A percentile compares a stretch with the other conserved stretches of the same genome.
phyloP scores from a whole-genome alignment of 2,329 filamentous ascomycete species.

The Orbilia brochopaga region DNA sequence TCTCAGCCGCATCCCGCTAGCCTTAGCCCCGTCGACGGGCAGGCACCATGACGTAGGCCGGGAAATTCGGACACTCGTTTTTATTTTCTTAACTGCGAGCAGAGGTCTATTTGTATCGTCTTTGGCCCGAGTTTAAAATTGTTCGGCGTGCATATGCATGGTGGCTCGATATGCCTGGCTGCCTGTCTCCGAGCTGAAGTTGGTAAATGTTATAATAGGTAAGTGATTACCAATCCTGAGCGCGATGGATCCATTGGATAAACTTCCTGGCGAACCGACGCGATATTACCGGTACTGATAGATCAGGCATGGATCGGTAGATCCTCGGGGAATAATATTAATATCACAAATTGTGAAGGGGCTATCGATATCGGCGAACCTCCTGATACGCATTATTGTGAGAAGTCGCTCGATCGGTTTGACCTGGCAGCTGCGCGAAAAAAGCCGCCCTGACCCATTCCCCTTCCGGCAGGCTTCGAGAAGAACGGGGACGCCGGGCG shows the following conservation, averaged over 20 bases:
- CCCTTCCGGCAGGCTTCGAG: conserved; percentile 31
- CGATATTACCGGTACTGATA: no score
- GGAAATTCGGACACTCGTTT: background rate
- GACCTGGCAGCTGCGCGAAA: background rate
- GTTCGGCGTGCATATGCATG: conserved; percentile 8
- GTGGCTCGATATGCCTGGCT: background rate
- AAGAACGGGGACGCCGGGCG: conserved; percentile 24
- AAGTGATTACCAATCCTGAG: background rate
- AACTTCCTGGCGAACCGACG: no score
- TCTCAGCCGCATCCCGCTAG: no score
- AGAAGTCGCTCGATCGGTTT: conserved; percentile 1
- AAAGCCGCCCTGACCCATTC: no score
- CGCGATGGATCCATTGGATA: no score
- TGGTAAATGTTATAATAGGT: no score
- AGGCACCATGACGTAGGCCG: no score
- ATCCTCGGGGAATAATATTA: no score
- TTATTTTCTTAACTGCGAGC: background rate
- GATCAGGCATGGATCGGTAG: no score
- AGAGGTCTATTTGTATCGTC: background rate
- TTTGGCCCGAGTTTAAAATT: background rate
- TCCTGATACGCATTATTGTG: conserved; percentile 8
- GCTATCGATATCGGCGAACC: conserved; percentile 1
- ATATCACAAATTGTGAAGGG: no score
- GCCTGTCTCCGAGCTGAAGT: background rate
- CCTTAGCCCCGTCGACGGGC: no score